phyloP scores from a whole-genome alignment of 2,329 filamentous ascomycete genomes.

The Neonectria hederae region DNA sequence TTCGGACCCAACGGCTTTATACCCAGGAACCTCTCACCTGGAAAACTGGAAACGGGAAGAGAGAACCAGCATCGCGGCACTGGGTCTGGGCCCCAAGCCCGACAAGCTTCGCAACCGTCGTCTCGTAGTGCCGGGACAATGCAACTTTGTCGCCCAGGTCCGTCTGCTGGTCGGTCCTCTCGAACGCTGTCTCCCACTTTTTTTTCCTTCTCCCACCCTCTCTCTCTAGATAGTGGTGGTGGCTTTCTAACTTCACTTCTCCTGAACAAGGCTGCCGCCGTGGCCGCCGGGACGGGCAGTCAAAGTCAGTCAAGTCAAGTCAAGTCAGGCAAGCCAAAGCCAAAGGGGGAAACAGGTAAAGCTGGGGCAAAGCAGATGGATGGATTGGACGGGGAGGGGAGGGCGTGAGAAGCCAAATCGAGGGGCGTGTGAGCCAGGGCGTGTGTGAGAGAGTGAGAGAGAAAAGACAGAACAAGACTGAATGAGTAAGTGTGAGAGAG shows the following conservation, averaged over 20 bases:
- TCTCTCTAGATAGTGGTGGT: constrained; percentile 9
- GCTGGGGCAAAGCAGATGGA: not conserved
- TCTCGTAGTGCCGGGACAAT: constrained; percentile 32
- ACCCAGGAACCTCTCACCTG: constrained; percentile 26
- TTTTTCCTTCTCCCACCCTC: constrained; percentile 18
- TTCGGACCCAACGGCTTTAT: constrained; percentile 43
- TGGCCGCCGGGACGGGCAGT: constrained; percentile 18
- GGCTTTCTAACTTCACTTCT: constrained; percentile 21
- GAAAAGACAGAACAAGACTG: too few species aligned
- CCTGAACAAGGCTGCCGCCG: constrained; percentile 22
- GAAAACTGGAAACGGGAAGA: constrained; percentile 19
- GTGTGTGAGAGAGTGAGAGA: too few species aligned
- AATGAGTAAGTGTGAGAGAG: too few species aligned
- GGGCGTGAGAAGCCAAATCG: not conserved
- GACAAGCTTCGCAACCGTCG: constrained; percentile 37
- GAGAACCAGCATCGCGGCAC: constrained; percentile 33
- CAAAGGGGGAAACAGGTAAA: constrained; percentile 8
- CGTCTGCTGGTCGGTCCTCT: not conserved
- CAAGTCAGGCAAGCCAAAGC: not conserved
- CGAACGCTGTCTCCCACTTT: constrained; percentile 26
- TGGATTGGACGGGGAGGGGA: not conserved
- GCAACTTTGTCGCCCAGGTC: constrained; percentile 19
- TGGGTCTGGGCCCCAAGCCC: constrained; percentile 31
- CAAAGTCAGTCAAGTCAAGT: not conserved
- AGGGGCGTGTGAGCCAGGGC: not conserved